phyloP scores from a whole-genome alignment of 1,284 basidiomycete species.

The Bondarzewia mesenterica region DNA sequence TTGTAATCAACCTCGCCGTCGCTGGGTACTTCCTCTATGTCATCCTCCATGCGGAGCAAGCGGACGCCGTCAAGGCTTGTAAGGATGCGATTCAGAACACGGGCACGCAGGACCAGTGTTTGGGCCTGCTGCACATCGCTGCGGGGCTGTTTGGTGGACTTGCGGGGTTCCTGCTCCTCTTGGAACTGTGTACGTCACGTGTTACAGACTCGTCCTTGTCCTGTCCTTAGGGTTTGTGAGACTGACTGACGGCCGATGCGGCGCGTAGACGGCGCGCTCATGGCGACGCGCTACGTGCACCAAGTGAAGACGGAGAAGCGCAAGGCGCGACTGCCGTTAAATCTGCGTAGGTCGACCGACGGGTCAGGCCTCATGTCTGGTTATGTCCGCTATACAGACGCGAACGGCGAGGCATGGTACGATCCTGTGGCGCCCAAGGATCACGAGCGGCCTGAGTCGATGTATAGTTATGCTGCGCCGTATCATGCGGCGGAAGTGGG shows the following conservation, averaged over 20 bases:
- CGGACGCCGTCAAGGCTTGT: conserved; percentile 37
- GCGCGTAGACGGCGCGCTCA: conserved; percentile 42
- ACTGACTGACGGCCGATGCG: not conserved
- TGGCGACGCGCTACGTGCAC: conserved; percentile 52
- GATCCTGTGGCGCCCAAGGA: not conserved
- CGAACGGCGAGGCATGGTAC: conserved; percentile 7
- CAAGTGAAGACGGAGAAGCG: conserved; percentile 46
- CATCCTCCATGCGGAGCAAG: conserved; percentile 36
- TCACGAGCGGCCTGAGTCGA: no score
- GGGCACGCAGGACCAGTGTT: conserved; percentile 35
- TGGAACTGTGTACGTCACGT: conserved; percentile 42
- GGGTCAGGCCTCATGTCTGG: conserved; percentile 3
- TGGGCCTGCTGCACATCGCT: conserved; percentile 31
- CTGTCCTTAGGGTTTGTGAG: not conserved
- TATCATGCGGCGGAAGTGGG: no score
- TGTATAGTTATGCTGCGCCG: no score
- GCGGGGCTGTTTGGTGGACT: conserved; percentile 39
- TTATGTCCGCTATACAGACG: conserved; percentile 4
- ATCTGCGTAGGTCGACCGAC: conserved; percentile 2
- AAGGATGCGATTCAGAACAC: conserved; percentile 33
- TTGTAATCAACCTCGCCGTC: conserved; percentile 45
- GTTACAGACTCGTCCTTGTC: no score
- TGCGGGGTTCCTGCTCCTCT: conserved; percentile 33
- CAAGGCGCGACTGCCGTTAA: conserved; percentile 25
- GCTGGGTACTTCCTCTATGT: conserved; percentile 44